phyloP scores from a whole-genome alignment of 345 rosid genomes.

The Eucalyptus pumila region DNA sequence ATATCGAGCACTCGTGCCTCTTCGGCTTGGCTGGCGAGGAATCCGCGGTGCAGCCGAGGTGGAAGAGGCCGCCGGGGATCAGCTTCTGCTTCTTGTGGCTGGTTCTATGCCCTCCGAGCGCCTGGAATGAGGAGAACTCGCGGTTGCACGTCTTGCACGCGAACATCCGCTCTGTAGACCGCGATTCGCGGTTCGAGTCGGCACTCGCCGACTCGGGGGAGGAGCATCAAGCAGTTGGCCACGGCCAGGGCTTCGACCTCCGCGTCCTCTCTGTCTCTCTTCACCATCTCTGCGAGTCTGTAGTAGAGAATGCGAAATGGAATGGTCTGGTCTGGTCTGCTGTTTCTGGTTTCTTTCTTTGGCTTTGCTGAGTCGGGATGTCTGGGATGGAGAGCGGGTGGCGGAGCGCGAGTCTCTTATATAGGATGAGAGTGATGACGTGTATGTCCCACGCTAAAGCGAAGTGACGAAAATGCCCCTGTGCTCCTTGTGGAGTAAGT shows the following conservation, averaged over 20 bases:
- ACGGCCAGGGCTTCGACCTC: constrained; percentile 13
- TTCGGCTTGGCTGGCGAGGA: constrained; percentile 44
- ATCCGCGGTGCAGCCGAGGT: not conserved
- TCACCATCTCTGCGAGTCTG: constrained; percentile 1
- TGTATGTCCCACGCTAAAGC: not conserved
- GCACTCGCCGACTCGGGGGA: constrained; percentile 41
- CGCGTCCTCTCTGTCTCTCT: constrained; percentile 26
- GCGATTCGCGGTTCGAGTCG: not conserved
- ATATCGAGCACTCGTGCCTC: constrained; percentile 74
- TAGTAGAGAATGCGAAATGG: not conserved
- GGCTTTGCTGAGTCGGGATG: not conserved
- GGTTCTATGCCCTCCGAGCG: constrained; percentile 86
- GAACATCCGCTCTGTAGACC: constrained; percentile 26
- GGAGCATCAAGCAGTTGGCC: constrained; percentile 58
- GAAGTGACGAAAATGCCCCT: not conserved
- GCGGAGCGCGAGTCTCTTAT: not conserved
- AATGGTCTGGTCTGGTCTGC: not conserved
- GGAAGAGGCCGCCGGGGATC: constrained; percentile 1
- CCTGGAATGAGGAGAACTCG: constrained; percentile 73
- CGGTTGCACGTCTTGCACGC: constrained; percentile 80
- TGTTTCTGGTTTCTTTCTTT: not conserved
- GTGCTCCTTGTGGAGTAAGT: not conserved
- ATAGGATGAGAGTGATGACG: not conserved
- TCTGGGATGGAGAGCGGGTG: not conserved
- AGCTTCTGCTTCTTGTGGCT: constrained; percentile 65